Evolutionary conservation across 2,329 filamentous ascomycete species (phyloP), one percentile per base, ranked within the genome.

Genomic region (Fusarium stilboides): DNA sequence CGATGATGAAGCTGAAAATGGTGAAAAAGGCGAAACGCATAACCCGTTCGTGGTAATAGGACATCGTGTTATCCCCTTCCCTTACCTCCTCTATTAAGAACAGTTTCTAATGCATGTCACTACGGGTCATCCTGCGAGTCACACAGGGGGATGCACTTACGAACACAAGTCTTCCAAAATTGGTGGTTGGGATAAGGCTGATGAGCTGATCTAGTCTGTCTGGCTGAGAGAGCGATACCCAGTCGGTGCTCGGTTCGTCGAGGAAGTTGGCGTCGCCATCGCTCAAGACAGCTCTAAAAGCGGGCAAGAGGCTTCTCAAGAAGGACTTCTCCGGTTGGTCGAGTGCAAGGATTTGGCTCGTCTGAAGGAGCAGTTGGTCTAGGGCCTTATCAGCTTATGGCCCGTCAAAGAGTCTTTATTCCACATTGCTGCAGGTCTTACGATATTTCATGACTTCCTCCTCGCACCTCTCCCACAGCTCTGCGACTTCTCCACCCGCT

Each of bases 191-290:
- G 3, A 46, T 36, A 8, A n/a, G 52, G n/a, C 40, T 42, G 20
- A 66, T 55, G 20, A 57, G 12, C 12, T 57, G 56, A 4, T 46
- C 65, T 13, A 69, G 20, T n/a, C 19, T 66, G 5, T 69, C 47
- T 45, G 53, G 44, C 4, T 26, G 10, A 8, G 19, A 12, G 20
- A 66, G n/a, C 6, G 40, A 49, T 4, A 14, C 61, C 65, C 66
- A 69, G 22, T 69, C 66, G 36, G 36, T 12, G 2, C 6, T n/a
- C 19, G 36, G 37, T 28, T 26, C 40, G 3, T 64, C 55, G 17
- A 63, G 24, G 44, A 55, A 59, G 9, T 40, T 22, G 2, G 33
- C 24, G 3, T 57, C 42, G 7, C 49, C 62, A 20, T 44, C 36
- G 8, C 34, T 15, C 19, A 54, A n/a, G 3, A 28, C 20, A 15